These are phyloP conservation scores for Entomortierella lignicola DNA, from an alignment of 192 early-diverging fungal genomes.

Conservation along the genomic window DNA sequence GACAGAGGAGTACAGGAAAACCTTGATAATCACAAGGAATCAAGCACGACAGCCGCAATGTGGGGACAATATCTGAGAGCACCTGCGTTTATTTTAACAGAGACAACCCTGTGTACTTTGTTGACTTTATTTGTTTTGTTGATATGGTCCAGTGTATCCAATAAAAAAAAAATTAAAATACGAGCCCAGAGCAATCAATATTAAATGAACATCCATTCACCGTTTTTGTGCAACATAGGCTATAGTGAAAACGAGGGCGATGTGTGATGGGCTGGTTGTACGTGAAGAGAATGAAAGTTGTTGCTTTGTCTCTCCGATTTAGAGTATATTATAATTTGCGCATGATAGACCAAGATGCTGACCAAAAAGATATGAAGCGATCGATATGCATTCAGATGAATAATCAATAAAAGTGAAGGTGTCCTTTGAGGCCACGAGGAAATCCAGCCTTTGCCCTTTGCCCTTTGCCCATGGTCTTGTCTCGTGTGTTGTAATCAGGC, in stretches of 20 bases:
- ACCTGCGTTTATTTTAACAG: background rate
- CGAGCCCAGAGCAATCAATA: conserved; percentile 2
- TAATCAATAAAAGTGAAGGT: too few species aligned
- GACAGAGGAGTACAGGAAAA: background rate
- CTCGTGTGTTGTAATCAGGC: too few species aligned
- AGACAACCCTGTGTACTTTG: background rate
- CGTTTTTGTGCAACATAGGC: background rate
- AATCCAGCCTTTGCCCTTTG: too few species aligned
- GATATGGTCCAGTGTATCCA: too few species aligned
- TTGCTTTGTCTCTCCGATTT: background rate
- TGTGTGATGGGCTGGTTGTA: background rate
- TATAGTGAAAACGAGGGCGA: conserved; percentile 9
- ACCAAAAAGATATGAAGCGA: too few species aligned
- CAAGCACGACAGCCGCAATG: background rate
- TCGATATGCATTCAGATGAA: too few species aligned
- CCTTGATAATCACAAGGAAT: background rate
- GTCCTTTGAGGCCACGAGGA: too few species aligned
- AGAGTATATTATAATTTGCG: background rate
- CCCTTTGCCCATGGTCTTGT: too few species aligned
- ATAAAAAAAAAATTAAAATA: too few species aligned
- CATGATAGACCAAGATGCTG: background rate
- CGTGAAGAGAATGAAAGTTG: background rate
- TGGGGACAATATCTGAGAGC: conserved; percentile 5
- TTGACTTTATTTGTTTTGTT: conserved; percentile 6
- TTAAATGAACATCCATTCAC: background rate